These are phyloP conservation scores for Beverwykella pulmonaria DNA, from an alignment of 495 filamentous ascomycete genomes.

Conservation along the genomic window DNA sequence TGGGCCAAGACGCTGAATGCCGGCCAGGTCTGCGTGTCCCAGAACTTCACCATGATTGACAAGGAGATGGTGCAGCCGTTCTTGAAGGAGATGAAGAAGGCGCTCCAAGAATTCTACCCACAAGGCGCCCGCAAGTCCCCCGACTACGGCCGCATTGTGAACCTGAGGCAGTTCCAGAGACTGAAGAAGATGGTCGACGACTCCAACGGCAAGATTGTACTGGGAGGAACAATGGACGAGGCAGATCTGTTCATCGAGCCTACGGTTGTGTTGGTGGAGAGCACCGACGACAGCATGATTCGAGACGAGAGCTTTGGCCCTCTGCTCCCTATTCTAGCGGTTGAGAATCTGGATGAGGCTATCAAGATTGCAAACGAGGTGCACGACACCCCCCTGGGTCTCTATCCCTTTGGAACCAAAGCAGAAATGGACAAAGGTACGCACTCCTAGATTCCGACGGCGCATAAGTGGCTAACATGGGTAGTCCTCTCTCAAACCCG, in stretches of 20 bases:
- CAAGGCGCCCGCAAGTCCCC: conserved; percentile 72
- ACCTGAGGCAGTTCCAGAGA: conserved; percentile 74
- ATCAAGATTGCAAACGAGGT: conserved; percentile 74
- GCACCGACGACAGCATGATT: conserved; percentile 74
- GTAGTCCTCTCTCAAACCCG: conserved; percentile 45
- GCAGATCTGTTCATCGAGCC: conserved; percentile 79
- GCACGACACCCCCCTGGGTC: conserved; percentile 74
- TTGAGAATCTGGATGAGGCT: conserved; percentile 76
- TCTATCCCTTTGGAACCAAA: conserved; percentile 84
- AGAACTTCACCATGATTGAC: conserved; percentile 88
- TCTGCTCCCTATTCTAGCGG: conserved; percentile 75
- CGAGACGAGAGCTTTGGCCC: conserved; percentile 87
- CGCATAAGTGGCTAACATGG: conserved; percentile 58
- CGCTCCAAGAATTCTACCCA: conserved; percentile 80
- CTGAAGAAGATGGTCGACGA: conserved; percentile 86
- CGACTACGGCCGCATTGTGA: conserved; percentile 80
- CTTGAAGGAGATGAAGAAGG: conserved; percentile 70
- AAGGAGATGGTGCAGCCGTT: conserved; percentile 70
- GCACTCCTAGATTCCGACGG: conserved; percentile 49
- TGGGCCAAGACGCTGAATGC: conserved; percentile 87
- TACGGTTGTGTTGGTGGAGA: conserved; percentile 77
- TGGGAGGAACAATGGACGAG: conserved; percentile 83
- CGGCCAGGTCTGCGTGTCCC: conserved; percentile 85
- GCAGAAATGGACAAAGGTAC: conserved; percentile 68
- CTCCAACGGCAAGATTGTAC: conserved; percentile 77